A percentile compares a stretch with the other conserved stretches of the same genome.
Conservation (phyloP, 2,329 filamentous ascomycete genomes). For the Penicillium sp. region DNA sequence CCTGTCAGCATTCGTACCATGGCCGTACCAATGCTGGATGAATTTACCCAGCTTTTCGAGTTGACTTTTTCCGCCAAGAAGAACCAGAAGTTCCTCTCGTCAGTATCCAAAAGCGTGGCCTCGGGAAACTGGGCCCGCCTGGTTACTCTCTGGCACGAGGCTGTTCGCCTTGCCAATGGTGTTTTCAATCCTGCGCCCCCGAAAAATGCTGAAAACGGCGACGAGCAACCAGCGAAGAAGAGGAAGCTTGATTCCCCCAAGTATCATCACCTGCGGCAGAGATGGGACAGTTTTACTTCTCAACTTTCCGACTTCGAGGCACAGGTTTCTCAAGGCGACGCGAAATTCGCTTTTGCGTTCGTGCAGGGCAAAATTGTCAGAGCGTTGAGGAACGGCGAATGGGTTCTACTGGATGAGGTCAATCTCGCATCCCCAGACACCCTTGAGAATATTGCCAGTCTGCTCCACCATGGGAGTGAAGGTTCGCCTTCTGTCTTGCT, state of each 20-base stretch:
- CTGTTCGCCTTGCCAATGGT: constrained; percentile 81
- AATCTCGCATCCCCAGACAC: constrained; percentile 95
- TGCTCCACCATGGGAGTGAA: constrained; percentile 74
- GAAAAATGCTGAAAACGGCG: constrained; percentile 38
- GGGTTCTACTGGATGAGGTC: constrained; percentile 96
- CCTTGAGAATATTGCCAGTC: constrained; percentile 87
- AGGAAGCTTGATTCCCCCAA: constrained; percentile 62
- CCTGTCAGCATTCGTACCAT: constrained; percentile 88
- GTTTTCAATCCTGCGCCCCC: constrained; percentile 62
- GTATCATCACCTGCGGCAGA: constrained; percentile 60
- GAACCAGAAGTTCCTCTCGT: constrained; percentile 84
- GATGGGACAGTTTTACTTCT: constrained; percentile 80
- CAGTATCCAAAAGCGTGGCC: constrained; percentile 76
- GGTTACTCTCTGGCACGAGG: constrained; percentile 85
- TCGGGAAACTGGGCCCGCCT: constrained; percentile 87
- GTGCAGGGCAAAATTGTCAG: constrained; percentile 95
- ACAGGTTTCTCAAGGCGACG: constrained; percentile 71
- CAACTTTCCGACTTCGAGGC: constrained; percentile 79
- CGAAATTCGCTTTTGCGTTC: constrained; percentile 90
- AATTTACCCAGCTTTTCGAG: constrained; percentile 88
- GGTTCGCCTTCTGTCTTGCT: constrained; percentile 81
- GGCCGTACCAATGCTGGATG: constrained; percentile 86
- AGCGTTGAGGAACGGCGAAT: constrained; percentile 93
- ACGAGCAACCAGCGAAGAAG: constrained; percentile 73
- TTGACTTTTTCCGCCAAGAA: constrained; percentile 85